Base-by-base conservation (phyloP, 176 grass and related monocot species). In the Carex kokanica region DNA sequence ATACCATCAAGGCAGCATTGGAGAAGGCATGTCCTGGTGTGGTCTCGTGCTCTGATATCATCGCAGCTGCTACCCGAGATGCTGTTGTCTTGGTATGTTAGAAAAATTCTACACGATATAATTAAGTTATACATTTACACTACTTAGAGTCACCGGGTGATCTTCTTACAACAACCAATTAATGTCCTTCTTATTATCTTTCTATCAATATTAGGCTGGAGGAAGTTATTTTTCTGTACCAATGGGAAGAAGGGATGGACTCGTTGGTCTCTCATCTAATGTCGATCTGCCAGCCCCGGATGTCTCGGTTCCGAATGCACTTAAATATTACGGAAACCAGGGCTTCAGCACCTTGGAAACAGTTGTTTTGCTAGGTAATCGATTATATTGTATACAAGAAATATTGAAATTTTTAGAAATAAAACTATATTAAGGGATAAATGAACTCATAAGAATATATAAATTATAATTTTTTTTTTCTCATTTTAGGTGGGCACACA, bases 201-300 rank as follows among this genome's bases (percentile, higher is more conserved):
- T 6, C 0, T 60, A 4, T 21, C 58, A 32, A 32, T 32, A 32
- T 15, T 18, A 86, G 52, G 88, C 84, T 18, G 88, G 88, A 60
- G 88, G 84, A 79, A 70, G 24, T n/a, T 15, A 52, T 2, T 89
- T 84, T 31, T 61, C 11, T 18, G 84, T 89, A 6, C 84, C 84
- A 25, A 63, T 82, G 1, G 88, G 84, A 51, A 89, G 88, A 74
- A 83, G 70, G 23, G 84, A 89, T 73, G 84, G 88, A 2, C 45
- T 62, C 6, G 29, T 66, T 15, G 81, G 59, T 7, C 61, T 77
- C 1, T 84, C 80, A 27, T 43, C 36, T 20, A 29, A 23, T 32
- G 88, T 89, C 1, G 53, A 83, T 36, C 88, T 89, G 3, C 88
- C 88, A 14, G 20, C 84, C 15, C 88, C 88, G 0, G 73, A 25